Conservation (phyloP, 805 yeast genomes). For the Cyberlindnera xylosilytica region DNA sequence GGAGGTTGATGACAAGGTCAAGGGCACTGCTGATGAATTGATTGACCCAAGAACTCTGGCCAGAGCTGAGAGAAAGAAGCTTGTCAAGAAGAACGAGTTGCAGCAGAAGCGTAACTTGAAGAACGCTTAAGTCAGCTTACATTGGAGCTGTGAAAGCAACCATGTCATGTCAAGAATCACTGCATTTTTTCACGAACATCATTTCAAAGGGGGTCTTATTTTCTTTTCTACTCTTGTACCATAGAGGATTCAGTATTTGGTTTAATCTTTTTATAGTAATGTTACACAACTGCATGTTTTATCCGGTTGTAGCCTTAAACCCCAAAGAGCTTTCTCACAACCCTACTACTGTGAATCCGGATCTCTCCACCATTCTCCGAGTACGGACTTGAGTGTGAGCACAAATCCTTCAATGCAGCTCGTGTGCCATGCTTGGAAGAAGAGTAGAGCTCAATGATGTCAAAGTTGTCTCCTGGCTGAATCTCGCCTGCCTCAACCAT, state of each 20-base stretch:
- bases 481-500: constrained; percentile 14
- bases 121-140: constrained; percentile 9
- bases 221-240: neutral
- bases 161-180: neutral
- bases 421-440: constrained; percentile 29
- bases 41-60: constrained; percentile 82
- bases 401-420: constrained; percentile 30
- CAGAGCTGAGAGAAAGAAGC: constrained; percentile 79
- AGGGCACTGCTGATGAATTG: constrained; percentile 57
- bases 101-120: constrained; percentile 82
- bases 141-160: too few relatives aligned
- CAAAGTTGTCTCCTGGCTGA: constrained; percentile 32
- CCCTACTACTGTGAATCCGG: constrained; percentile 18
- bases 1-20: constrained; percentile 78
- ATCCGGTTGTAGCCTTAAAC: constrained; percentile 3
- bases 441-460: constrained; percentile 34
- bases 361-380: neutral
- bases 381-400: constrained; percentile 4
- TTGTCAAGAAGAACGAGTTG: constrained; percentile 77
- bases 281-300: neutral
- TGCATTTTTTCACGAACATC: constrained; percentile 1
- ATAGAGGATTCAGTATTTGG: neutral
- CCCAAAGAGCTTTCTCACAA: constrained; percentile 25
- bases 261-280: neutral
- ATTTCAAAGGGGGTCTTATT: neutral